Percentiles rank a stretch among this genome's conserved stretches.
Conservation (phyloP, 805 yeast species). For the Candida insectalens region DNA sequence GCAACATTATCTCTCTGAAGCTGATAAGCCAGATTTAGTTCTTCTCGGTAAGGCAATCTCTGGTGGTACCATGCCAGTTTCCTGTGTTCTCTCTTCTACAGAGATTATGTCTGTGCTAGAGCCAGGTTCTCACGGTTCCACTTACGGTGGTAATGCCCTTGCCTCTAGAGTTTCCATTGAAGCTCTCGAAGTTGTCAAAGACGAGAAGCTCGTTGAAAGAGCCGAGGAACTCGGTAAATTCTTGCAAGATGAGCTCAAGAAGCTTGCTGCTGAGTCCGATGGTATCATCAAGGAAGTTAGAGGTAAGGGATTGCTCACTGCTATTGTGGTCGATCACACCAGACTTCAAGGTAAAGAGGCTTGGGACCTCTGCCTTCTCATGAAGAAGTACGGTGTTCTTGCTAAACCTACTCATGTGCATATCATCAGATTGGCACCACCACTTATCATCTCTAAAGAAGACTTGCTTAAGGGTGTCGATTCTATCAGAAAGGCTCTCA, state of each 20-base stretch:
- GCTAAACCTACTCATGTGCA: slow-evolving; percentile 97
- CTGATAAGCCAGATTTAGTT: slow-evolving; percentile 81
- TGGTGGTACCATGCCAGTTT: slow-evolving; percentile 90
- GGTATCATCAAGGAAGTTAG: slow-evolving; percentile 55
- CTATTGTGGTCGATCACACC: slow-evolving; percentile 80
- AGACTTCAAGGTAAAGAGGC: slow-evolving; percentile 87
- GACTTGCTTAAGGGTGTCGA: slow-evolving; percentile 78
- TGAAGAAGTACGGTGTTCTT: slow-evolving; percentile 81
- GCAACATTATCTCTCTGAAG: slow-evolving; percentile 59
- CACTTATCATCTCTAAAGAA: slow-evolving; percentile 80
- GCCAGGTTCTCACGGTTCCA: slow-evolving; percentile 96
- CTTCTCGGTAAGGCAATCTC: slow-evolving; percentile 90
- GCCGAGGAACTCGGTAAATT: slow-evolving; percentile 62
- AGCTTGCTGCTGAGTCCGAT: slow-evolving; percentile 40
- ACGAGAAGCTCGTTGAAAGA: slow-evolving; percentile 78
- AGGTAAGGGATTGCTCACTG: slow-evolving; percentile 82
- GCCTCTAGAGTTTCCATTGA: slow-evolving; percentile 91
- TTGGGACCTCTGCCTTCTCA: slow-evolving; percentile 87
- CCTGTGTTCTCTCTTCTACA: slow-evolving; percentile 82
- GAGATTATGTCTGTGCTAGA: slow-evolving; percentile 84
- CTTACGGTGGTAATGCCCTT: slow-evolving; percentile 96
- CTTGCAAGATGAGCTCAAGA: slow-evolving; percentile 48
- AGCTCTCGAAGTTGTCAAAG: slow-evolving; percentile 81
- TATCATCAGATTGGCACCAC: slow-evolving; percentile 94
- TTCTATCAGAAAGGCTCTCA: slow-evolving; percentile 53